phyloP scores from a whole-genome alignment of 352 stramenopile species.

The Globisporangium cederbergense region DNA sequence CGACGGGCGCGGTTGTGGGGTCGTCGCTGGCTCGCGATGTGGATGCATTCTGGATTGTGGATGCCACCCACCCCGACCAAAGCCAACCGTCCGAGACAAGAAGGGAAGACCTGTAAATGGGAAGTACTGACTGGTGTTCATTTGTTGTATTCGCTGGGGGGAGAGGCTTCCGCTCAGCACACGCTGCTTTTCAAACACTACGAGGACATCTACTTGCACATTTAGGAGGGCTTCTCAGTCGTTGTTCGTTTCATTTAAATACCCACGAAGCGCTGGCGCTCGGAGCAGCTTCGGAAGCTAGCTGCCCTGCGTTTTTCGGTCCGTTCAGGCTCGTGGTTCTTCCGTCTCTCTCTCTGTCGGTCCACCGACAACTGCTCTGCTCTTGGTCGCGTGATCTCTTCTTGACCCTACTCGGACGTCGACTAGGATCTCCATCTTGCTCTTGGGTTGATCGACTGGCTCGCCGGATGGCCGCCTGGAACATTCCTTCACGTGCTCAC shows the following conservation, averaged over 20 bases:
- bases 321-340: not conserved
- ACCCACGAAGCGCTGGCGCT: not conserved
- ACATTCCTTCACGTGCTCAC: conserved; percentile 1
- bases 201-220: conserved; percentile 4
- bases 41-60: not conserved
- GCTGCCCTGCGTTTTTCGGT: too few relatives aligned
- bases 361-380: not conserved
- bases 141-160: not conserved
- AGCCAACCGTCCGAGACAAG: not conserved
- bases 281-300: too few relatives aligned
- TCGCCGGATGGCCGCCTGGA: not conserved
- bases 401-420: not conserved
- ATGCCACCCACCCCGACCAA: not conserved
- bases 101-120: too few relatives aligned
- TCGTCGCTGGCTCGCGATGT: not conserved
- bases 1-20: not conserved
- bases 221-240: not conserved
- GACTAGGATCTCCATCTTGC: not conserved
- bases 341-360: not conserved
- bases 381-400: not conserved
- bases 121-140: not conserved
- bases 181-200: not conserved
- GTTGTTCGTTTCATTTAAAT: not conserved
- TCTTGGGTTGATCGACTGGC: not conserved
- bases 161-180: not conserved